Evolutionary conservation across 2,329 filamentous ascomycete genomes (phyloP).

Genomic region (Cercospora janseana): DNA sequence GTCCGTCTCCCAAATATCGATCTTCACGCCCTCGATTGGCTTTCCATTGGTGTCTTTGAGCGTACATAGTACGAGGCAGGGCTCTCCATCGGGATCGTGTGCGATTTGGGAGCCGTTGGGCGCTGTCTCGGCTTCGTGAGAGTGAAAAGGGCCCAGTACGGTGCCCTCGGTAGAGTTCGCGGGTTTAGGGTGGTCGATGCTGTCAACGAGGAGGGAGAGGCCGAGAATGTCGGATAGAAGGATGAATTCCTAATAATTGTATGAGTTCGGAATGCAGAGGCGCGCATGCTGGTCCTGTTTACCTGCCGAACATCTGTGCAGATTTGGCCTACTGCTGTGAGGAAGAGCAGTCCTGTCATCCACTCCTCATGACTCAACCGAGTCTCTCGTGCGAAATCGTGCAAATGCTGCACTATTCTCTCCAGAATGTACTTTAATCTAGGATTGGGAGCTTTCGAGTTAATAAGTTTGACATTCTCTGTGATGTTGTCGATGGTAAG

Average conservation of each 20-base stretch:
- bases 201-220: slow-evolving; percentile 75
- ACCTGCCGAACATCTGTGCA: slow-evolving; percentile 71
- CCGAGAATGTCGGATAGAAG: slow-evolving; percentile 77
- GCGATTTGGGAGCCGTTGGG: slow-evolving; percentile 62
- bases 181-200: slow-evolving; percentile 80
- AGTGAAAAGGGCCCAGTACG: slow-evolving; percentile 80
- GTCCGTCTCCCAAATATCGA: slow-evolving; percentile 86
- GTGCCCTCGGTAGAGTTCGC: slow-evolving; percentile 69
- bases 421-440: slow-evolving; percentile 71
- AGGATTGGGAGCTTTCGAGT: slow-evolving; percentile 64
- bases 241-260: slow-evolving; percentile 57
- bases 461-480: slow-evolving; percentile 70
- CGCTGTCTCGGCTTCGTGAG: slow-evolving; percentile 65
- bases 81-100: slow-evolving; percentile 66
- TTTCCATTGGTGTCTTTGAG: slow-evolving; percentile 63
- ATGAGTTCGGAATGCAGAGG: not conserved
- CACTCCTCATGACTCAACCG: slow-evolving; percentile 73
- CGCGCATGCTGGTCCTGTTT: slow-evolving; percentile 27
- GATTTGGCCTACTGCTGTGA: slow-evolving; percentile 70
- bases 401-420: slow-evolving; percentile 71
- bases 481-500: slow-evolving; percentile 79
- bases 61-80: slow-evolving; percentile 70
- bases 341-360: slow-evolving; percentile 70
- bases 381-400: slow-evolving; percentile 79
- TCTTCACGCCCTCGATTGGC: slow-evolving; percentile 64